A percentile compares a stretch with the other conserved stretches of the same genome.
Evolutionary conservation across 805 yeast genomes (phyloP).

Genomic region (Candida tibetensis): DNA sequence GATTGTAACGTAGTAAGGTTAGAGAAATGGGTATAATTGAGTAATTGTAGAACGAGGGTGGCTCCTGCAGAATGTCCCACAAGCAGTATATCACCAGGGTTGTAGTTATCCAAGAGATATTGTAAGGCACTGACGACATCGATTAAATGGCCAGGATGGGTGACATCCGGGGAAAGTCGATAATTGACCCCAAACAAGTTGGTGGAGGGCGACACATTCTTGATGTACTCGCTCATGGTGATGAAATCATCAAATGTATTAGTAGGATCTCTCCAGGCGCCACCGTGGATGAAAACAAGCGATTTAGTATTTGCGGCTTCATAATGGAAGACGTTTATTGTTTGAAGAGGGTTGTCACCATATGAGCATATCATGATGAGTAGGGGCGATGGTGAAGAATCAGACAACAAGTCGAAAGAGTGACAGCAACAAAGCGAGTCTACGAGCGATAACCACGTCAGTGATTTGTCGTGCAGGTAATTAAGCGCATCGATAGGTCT

Average conservation of each 20-base stretch:
- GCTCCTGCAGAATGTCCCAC: conserved; percentile 87
- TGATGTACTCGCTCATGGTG: conserved; percentile 18
- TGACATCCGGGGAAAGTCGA: conserved; percentile 58
- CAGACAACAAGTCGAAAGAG: too few species aligned
- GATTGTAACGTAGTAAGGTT: neutral
- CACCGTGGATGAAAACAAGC: conserved; percentile 74
- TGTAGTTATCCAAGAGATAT: conserved; percentile 16
- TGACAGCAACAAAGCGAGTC: too few species aligned
- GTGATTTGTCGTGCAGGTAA: too few species aligned
- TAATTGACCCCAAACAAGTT: conserved; percentile 50
- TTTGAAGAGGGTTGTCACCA: conserved; percentile 34
- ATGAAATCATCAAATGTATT: conserved; percentile 60
- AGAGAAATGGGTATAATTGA: conserved; percentile 25
- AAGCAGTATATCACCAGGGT: conserved; percentile 23
- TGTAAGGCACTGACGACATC: conserved; percentile 53
- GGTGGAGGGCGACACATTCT: neutral
- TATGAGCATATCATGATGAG: conserved; percentile 12
- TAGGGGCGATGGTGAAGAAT: neutral
- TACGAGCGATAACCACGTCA: too few species aligned
- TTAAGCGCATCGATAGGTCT: too few species aligned
- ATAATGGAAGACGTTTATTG: conserved; percentile 25
- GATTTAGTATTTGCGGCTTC: conserved; percentile 17
- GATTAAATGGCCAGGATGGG: conserved; percentile 58
- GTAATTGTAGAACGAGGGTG: conserved; percentile 55
- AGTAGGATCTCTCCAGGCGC: conserved; percentile 77